These are phyloP conservation scores for Fusarium oligoseptatum DNA, from an alignment of 2,329 filamentous ascomycete genomes.

Conservation along the genomic window DNA sequence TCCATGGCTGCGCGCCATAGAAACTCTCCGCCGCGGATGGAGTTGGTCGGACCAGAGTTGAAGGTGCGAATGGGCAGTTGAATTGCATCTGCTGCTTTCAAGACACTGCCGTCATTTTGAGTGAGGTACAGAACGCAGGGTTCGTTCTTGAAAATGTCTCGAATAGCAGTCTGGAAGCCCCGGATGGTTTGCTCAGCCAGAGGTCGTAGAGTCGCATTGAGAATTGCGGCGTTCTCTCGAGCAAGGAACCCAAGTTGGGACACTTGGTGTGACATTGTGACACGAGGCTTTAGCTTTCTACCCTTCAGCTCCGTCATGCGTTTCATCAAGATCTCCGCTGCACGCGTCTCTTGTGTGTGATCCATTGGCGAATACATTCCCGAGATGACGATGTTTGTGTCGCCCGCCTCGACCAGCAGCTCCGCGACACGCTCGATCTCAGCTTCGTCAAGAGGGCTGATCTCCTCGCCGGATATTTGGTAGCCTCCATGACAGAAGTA, in stretches of 20 bases:
- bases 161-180: constrained; percentile 60
- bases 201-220: constrained; percentile 64
- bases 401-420: neutral
- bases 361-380: neutral
- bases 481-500: constrained; percentile 26
- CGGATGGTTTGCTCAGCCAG: constrained; percentile 62
- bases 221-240: constrained; percentile 66
- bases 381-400: neutral
- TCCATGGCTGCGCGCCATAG: constrained; percentile 56
- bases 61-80: constrained; percentile 63
- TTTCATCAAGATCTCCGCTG: constrained; percentile 47
- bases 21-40: constrained; percentile 64
- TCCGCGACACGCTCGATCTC: constrained; percentile 16
- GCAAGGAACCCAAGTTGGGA: constrained; percentile 58
- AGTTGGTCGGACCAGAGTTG: constrained; percentile 63
- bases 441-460: constrained; percentile 35
- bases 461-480: constrained; percentile 56
- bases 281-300: neutral
- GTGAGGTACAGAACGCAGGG: constrained; percentile 61
- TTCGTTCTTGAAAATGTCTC: constrained; percentile 52
- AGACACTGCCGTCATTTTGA: constrained; percentile 64
- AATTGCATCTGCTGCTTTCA: constrained; percentile 56
- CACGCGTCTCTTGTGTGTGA: constrained; percentile 34
- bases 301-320: neutral
- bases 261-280: constrained; percentile 47